Base-by-base conservation (phyloP, 257 asterid species). In the Petunia axillaris region DNA sequence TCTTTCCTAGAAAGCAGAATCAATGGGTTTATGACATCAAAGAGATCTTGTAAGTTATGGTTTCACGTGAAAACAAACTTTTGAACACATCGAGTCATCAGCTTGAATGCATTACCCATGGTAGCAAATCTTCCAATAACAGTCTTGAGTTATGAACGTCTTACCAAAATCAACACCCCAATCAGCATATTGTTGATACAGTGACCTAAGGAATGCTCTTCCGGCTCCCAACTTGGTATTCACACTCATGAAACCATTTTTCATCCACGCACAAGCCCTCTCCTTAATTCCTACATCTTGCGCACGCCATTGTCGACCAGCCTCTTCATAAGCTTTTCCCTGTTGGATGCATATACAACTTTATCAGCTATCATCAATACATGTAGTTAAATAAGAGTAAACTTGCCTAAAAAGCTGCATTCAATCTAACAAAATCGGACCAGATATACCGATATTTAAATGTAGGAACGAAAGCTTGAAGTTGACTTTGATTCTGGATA, bases 151-250 rank as follows among this genome's bases (percentile, higher is more conserved):
- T 16, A 46, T 2, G 13, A 71, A 4, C 10, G 44, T 40, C 50
- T 79, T 92, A 96, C 99, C 95, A 81, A 92, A 94, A 88, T 96
- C 98, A 52, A 96, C 93, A 64, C 97, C 98, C 99, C 99, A 96
- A 4, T 91, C 91, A 35, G 95, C 94, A 84, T 94, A 96, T 81
- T 96, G 98, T 57, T 89, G 97, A 88, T 96, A 88, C 58, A 96
- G 97, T 41, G 99, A 96, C 86, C 93, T 91, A 86, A 96, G 76
- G 58, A 96, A 96, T 9, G 98, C 98, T 85, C 86, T 87, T 76
- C 98, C 99, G 71, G 99, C 99, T 85, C 97, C 98, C 75, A 81
- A 84, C 66, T 82, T 84, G 52, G 93, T 83, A 77, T 92, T 88
- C 36, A 96, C 98, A 39, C 99, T 90, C 99, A 96, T 96, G 91